Evolutionary conservation across 2,329 filamentous ascomycete genomes (phyloP), one percentile per base, ranked within the genome.

Genomic region (Fusarium haematococcum): DNA sequence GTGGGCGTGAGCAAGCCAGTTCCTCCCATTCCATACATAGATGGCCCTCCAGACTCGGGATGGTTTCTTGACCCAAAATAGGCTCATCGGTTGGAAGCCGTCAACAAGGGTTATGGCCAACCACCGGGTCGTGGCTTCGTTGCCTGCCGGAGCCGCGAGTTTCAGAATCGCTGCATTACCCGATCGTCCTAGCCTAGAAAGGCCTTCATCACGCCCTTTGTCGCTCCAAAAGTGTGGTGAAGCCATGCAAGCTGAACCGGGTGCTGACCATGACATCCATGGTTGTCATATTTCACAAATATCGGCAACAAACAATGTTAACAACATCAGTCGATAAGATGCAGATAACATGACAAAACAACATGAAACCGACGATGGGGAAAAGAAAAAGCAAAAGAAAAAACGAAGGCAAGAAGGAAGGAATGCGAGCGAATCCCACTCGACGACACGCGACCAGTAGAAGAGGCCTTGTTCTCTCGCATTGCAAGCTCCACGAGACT

Each of bases 81-180:
- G 32, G 33, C 32, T 37, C 33, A 25, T 58, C 54, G 9, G 37
- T 45, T 45, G 58, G n/a, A 27, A 73, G 54, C 39, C 61, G 54
- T 48, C 56, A 57, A 41, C 61, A 52, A 32, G 61, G 58, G 35
- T 58, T 56, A n/a, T n/a, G 14, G 20, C 33, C 23, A 54, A 27
- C 45, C 23, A 30, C 25, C 60, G 27, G 45, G 48, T 52, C 48
- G 48, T 54, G 33, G 23, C 23, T 63, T 45, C 16, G 13, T 33
- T 32, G 61, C 59, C 57, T 41, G 37, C 60, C 52, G 27, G 27
- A 58, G 35, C 35, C 50, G 39, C 48, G 60, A 62, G 70, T 74
- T 70, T 68, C 59, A 70, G 37, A 63, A 66, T 67, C 23, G 64
- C 64, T 65, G 33, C 63, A 67, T 61, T 68, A 32, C 39, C 39